These are phyloP conservation scores for Gracilaria domingensis DNA, from an alignment of 23 red algal species.

Conservation along the genomic window DNA sequence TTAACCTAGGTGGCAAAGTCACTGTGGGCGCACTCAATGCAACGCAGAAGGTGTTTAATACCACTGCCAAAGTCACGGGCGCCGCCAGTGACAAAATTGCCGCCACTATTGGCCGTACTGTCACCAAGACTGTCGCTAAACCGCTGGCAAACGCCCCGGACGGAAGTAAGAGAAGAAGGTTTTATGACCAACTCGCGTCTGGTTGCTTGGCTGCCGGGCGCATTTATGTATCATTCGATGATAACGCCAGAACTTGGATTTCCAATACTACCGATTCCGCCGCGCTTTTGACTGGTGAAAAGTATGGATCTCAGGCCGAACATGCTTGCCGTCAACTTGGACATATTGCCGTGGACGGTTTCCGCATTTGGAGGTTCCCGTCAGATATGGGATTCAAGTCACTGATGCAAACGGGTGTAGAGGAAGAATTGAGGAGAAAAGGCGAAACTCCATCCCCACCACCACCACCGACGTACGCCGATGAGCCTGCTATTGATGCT, in stretches of 20 bases:
- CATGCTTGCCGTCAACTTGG: slow-evolving; percentile 36
- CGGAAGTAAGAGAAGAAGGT: slow-evolving; percentile 23
- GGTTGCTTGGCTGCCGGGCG: slow-evolving; percentile 46
- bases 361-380: slow-evolving; percentile 46
- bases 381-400: slow-evolving; percentile 38
- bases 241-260: slow-evolving; percentile 33
- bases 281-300: slow-evolving; percentile 32
- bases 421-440: slow-evolving; percentile 25
- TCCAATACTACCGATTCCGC: slow-evolving; percentile 20
- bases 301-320: slow-evolving; percentile 64
- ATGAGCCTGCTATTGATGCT: not conserved
- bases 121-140: slow-evolving; percentile 36
- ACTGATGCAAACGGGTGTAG: not conserved
- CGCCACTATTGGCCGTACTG: slow-evolving; percentile 14
- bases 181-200: slow-evolving; percentile 47
- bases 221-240: slow-evolving; percentile 46
- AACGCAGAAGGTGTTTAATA: slow-evolving; percentile 32
- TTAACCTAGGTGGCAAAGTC: slow-evolving; percentile 53
- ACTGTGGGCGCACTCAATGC: slow-evolving; percentile 38
- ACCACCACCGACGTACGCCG: slow-evolving; percentile 4
- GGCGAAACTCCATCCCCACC: not conserved
- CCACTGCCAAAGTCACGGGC: slow-evolving; percentile 29
- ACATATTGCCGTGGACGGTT: slow-evolving; percentile 51
- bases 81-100: slow-evolving; percentile 43
- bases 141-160: slow-evolving; percentile 45